Evolutionary conservation across 2,329 filamentous ascomycete species (phyloP).

Genomic region (Pseudopyricularia javanii): DNA sequence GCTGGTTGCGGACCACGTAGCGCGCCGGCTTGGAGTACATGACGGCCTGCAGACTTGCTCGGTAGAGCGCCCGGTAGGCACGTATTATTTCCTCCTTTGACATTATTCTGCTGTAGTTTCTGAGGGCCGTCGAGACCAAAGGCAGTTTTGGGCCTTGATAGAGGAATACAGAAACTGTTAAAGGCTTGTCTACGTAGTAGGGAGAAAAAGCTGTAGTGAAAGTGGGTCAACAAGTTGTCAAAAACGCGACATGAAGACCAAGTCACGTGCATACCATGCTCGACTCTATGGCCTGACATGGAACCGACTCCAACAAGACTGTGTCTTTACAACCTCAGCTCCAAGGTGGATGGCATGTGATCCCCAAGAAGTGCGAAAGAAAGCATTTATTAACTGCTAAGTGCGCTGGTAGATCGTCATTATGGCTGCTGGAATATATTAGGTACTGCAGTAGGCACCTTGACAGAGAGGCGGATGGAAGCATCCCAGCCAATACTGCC

Average conservation of each 20-base stretch:
- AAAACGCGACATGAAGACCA: not conserved
- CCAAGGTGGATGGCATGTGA: no score
- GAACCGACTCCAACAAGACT: no score
- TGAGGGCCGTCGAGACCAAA: not conserved
- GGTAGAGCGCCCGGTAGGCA: slow-evolving; percentile 61
- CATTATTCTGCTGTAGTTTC: slow-evolving; percentile 11
- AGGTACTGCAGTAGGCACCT: no score
- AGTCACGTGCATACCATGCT: not conserved
- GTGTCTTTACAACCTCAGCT: no score
- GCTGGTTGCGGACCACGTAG: slow-evolving; percentile 44
- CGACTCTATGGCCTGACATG: no score
- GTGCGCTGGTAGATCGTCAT: no score
- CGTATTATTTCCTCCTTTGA: slow-evolving; percentile 35
- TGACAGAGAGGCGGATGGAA: no score
- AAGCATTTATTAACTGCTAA: no score
- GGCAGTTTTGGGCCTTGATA: not conserved
- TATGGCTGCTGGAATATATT: no score
- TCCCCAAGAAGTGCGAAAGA: no score
- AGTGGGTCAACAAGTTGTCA: not conserved
- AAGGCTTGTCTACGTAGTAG: not conserved
- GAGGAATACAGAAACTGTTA: not conserved
- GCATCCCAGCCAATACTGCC: no score
- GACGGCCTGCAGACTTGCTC: slow-evolving; percentile 54
- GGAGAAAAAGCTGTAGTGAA: not conserved
- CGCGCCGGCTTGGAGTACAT: slow-evolving; percentile 60